Evolutionary conservation across 73 alveolate genomes (phyloP).

Genomic region (Tetrahymena malaccensis): DNA sequence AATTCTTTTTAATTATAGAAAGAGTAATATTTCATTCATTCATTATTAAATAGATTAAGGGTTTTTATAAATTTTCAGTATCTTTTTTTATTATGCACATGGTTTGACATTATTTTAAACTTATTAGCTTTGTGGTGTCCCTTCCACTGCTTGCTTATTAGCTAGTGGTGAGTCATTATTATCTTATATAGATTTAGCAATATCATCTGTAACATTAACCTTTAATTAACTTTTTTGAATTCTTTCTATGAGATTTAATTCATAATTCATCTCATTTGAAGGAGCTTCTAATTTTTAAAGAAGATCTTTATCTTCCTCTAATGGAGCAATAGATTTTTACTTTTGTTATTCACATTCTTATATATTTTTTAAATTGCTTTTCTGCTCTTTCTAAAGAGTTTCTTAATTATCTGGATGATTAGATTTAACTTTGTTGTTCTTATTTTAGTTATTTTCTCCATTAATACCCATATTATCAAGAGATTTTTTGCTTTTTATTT

Average conservation of each 20-base stretch:
- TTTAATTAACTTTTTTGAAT: too few species aligned
- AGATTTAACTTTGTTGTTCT: neutral
- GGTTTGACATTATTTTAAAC: too few species aligned
- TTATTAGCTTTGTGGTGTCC: neutral
- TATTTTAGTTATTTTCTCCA: neutral
- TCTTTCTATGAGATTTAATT: neutral
- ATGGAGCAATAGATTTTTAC: neutral
- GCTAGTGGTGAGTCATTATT: neutral
- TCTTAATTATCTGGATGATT: neutral
- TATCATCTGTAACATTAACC: neutral
- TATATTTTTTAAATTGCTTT: too few species aligned
- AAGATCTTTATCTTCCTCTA: neutral
- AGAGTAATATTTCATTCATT: too few species aligned
- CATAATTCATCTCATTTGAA: neutral
- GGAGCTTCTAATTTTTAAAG: neutral
- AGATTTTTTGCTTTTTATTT: neutral
- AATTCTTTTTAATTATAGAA: too few species aligned
- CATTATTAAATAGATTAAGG: neutral
- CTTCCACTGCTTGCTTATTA: neutral
- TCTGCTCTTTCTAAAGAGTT: too few species aligned
- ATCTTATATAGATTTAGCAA: neutral
- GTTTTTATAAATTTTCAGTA: neutral
- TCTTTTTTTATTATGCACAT: neutral
- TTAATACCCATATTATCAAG: neutral
- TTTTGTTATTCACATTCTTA: neutral